phyloP scores from a whole-genome alignment of 2,329 filamentous ascomycete genomes.

The Bertia moriformis region DNA sequence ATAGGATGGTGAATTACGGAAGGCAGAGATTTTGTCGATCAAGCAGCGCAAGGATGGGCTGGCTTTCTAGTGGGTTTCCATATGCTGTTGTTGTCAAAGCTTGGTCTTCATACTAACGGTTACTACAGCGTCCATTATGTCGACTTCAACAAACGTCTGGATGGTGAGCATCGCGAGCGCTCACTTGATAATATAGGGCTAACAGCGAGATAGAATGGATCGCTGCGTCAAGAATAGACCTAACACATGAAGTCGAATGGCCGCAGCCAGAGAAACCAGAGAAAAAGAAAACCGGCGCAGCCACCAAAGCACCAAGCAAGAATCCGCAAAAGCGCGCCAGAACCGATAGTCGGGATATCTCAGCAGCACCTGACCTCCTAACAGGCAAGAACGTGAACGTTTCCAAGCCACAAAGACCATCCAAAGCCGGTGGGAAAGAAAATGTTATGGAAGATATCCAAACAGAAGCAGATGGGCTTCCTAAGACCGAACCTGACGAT shows the following conservation, averaged over 20 bases:
- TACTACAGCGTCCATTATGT: constrained; percentile 40
- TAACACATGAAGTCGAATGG: constrained; percentile 54
- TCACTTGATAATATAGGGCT: neutral
- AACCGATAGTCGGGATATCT: neutral
- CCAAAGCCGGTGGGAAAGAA: constrained; percentile 1
- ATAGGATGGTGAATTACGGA: constrained; percentile 40
- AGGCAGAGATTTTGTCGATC: constrained; percentile 51
- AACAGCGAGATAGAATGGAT: constrained; percentile 46
- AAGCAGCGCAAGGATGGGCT: constrained; percentile 41
- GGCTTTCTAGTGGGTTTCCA: constrained; percentile 30
- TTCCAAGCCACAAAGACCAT: neutral
- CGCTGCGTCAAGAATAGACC: constrained; percentile 39
- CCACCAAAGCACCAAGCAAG: constrained; percentile 24
- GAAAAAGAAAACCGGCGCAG: constrained; percentile 38
- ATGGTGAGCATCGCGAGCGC: constrained; percentile 29
- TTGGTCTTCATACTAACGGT: neutral
- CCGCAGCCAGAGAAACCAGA: constrained; percentile 49
- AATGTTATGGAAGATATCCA: neutral
- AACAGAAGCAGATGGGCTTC: neutral
- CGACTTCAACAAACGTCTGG: constrained; percentile 58
- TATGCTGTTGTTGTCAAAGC: neutral
- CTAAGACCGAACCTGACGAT: neutral
- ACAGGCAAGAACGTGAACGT: constrained; percentile 1
- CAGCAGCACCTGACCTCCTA: neutral
- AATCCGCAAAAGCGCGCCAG: constrained; percentile 9